Percentiles rank a stretch among this genome's conserved stretches.
Conservation (phyloP, 2,329 filamentous ascomycete species). For the Penicillium carneum region DNA sequence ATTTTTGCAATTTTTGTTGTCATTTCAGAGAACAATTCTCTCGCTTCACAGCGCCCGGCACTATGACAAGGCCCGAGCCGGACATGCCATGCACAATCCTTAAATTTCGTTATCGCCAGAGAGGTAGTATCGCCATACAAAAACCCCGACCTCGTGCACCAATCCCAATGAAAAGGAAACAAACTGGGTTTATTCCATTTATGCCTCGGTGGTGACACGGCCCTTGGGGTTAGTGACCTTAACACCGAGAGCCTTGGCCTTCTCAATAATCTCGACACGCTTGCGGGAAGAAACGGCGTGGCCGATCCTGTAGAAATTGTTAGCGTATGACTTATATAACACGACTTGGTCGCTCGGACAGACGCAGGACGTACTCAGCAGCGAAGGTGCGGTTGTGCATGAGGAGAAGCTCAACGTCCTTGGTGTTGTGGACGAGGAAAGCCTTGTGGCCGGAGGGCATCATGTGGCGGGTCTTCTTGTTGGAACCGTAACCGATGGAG, state of each 20-base stretch:
- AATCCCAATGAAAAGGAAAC: slow-evolving; percentile 39
- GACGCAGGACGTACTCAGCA: slow-evolving; percentile 78
- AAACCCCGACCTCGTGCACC: slow-evolving; percentile 38
- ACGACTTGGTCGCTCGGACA: background rate
- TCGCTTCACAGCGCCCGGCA: slow-evolving; percentile 59
- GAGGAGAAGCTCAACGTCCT: slow-evolving; percentile 94
- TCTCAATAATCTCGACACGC: slow-evolving; percentile 95
- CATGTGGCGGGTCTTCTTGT: slow-evolving; percentile 99
- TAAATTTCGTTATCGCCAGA: slow-evolving; percentile 43
- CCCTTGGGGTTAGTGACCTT: slow-evolving; percentile 99
- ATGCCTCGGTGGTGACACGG: slow-evolving; percentile 93
- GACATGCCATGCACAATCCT: slow-evolving; percentile 41
- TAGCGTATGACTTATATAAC: slow-evolving; percentile 14
- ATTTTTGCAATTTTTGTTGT: slow-evolving; percentile 47
- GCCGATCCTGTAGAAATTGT: slow-evolving; percentile 74
- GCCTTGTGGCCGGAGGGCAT: slow-evolving; percentile 99
- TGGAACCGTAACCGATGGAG: slow-evolving; percentile 98
- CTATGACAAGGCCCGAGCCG: slow-evolving; percentile 37
- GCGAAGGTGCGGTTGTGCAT: slow-evolving; percentile 99
- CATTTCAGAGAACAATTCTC: slow-evolving; percentile 57
- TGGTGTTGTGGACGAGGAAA: slow-evolving; percentile 97
- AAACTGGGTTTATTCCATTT: slow-evolving; percentile 60
- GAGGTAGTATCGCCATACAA: slow-evolving; percentile 40
- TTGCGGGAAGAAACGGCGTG: slow-evolving; percentile 98
- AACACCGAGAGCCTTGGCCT: slow-evolving; percentile 97